Conservation (phyloP, 306 rosid species). For the Sophora flavescens region DNA sequence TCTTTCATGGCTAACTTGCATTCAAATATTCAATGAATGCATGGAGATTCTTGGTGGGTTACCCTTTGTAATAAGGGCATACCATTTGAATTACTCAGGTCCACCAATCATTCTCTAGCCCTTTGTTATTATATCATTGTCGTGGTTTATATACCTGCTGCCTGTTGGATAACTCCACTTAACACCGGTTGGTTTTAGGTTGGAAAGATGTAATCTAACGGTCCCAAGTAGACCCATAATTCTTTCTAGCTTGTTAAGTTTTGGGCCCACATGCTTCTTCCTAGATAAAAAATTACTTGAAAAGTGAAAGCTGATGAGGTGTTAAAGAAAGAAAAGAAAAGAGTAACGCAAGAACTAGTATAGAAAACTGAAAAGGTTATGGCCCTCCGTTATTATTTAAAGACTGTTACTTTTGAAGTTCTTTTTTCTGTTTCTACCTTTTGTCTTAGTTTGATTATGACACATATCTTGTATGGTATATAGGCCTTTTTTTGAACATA, state of each 20-base stretch:
- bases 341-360: slow-evolving; percentile 14
- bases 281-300: slow-evolving; percentile 31
- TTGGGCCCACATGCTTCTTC: slow-evolving; percentile 46
- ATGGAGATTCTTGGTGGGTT: slow-evolving; percentile 18
- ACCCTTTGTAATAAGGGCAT: slow-evolving; percentile 14
- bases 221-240: slow-evolving; percentile 3
- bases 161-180: too few species aligned
- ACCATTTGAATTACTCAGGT: slow-evolving; percentile 10
- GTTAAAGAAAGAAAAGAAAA: slow-evolving; percentile 14
- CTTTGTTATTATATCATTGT: slow-evolving; percentile 23
- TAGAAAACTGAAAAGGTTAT: slow-evolving; percentile 41
- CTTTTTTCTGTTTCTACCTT: slow-evolving; percentile 30
- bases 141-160: not conserved
- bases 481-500: slow-evolving; percentile 10
- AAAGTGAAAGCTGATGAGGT: slow-evolving; percentile 9
- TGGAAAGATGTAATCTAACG: too few species aligned
- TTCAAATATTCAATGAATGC: slow-evolving; percentile 44
- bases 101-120: slow-evolving; percentile 41
- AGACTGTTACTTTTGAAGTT: slow-evolving; percentile 33
- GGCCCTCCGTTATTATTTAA: slow-evolving; percentile 32
- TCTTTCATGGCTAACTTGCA: slow-evolving; percentile 15
- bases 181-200: too few species aligned
- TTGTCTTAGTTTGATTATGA: slow-evolving; percentile 21
- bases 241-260: slow-evolving; percentile 27
- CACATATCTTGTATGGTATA: slow-evolving; percentile 2